These are phyloP conservation scores for Petrea volubilis DNA, from an alignment of 257 asterid genomes.

Conservation along the genomic window DNA sequence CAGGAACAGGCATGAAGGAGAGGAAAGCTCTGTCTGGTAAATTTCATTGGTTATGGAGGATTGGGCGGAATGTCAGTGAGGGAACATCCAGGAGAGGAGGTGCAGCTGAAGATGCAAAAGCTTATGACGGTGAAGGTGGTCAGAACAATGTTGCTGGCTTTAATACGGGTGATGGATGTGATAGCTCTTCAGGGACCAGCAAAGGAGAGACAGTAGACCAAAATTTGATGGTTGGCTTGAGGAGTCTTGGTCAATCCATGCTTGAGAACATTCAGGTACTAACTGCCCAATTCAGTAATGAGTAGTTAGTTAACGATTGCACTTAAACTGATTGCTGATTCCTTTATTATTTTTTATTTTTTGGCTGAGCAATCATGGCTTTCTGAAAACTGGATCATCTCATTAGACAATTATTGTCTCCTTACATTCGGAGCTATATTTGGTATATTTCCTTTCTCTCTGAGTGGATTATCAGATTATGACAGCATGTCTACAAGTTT, in stretches of 20 bases:
- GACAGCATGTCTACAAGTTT: not conserved
- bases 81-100: conserved; percentile 23
- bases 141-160: conserved; percentile 17
- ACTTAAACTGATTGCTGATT: not conserved
- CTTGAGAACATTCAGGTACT: conserved; percentile 57
- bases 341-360: not conserved
- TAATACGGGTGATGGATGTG: conserved; percentile 22
- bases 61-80: conserved; percentile 37
- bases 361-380: not conserved
- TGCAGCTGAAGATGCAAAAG: conserved; percentile 33
- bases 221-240: conserved; percentile 44
- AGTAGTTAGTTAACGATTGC: not conserved
- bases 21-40: conserved; percentile 38
- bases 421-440: not conserved
- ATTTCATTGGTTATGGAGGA: conserved; percentile 48
- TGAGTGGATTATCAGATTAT: not conserved
- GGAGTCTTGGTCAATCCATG: conserved; percentile 53
- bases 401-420: not conserved
- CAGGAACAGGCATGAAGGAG: conserved; percentile 24
- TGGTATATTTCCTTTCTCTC: not conserved
- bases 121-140: conserved; percentile 18
- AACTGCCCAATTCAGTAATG: not conserved
- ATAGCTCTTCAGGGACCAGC: conserved; percentile 30
- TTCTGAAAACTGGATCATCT: not conserved
- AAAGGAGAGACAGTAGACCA: conserved; percentile 44